Evolutionary conservation across 805 yeast species (phyloP).

Genomic region (Yamadazyma tumulicola): DNA sequence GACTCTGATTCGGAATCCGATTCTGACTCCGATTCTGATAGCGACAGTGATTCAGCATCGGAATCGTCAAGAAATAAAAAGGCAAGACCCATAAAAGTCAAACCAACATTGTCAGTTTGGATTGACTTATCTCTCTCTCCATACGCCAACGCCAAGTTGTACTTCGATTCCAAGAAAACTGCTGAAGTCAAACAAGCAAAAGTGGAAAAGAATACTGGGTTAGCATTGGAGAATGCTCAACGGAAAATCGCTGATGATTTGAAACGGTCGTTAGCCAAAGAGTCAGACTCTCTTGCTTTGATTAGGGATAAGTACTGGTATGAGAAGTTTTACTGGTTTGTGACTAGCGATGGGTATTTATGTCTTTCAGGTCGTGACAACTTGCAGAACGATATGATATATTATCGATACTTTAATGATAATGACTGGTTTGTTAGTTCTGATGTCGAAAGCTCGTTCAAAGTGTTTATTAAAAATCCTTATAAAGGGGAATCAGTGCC

Average conservation of each 20-base stretch:
- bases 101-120: constrained; percentile 43
- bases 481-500: constrained; percentile 67
- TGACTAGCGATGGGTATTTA: constrained; percentile 84
- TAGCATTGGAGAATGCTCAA: constrained; percentile 83
- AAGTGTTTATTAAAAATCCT: constrained; percentile 81
- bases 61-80: constrained; percentile 2
- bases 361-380: constrained; percentile 85
- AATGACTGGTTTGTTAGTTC: constrained; percentile 72
- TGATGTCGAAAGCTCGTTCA: constrained; percentile 69
- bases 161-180: constrained; percentile 70
- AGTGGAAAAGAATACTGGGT: constrained; percentile 70
- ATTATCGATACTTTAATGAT: constrained; percentile 69
- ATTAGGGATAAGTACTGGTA: constrained; percentile 81
- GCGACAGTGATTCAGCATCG: constrained; percentile 14
- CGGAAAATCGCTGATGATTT: constrained; percentile 71
- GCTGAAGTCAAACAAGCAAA: constrained; percentile 77
- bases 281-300: constrained; percentile 48
- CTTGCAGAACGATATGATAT: constrained; percentile 74
- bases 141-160: constrained; percentile 82
- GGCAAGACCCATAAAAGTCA: constrained; percentile 6
- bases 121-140: constrained; percentile 73
- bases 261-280: constrained; percentile 55
- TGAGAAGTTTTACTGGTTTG: constrained; percentile 92
- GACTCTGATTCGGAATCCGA: constrained; percentile 40
- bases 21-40: constrained; percentile 13